A percentile compares a stretch with the other conserved stretches of the same genome.
Evolutionary conservation across 306 rosid species (phyloP).

Genomic region (Medicago lupulina): DNA sequence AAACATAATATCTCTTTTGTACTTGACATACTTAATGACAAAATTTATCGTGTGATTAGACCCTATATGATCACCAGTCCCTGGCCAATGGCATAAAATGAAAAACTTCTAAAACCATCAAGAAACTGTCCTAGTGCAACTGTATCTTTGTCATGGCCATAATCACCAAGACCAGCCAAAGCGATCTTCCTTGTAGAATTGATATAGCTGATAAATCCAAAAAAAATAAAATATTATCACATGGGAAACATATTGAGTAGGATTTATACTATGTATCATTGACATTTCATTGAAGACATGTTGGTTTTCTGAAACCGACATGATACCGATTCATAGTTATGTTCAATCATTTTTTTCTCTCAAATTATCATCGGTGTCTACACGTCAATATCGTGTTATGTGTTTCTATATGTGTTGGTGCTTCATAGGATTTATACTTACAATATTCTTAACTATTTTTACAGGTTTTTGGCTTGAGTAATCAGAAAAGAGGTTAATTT

Average conservation of each 20-base stretch:
- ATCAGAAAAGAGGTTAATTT: neutral
- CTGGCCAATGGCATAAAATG: conserved; percentile 31
- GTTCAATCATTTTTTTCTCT: neutral
- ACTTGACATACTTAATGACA: conserved; percentile 1
- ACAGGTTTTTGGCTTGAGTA: neutral
- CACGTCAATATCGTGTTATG: neutral
- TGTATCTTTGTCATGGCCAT: conserved; percentile 41
- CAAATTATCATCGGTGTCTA: neutral
- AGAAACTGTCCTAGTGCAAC: conserved; percentile 34
- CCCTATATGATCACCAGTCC: conserved; percentile 7
- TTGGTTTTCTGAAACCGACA: neutral
- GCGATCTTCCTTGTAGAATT: conserved; percentile 42
- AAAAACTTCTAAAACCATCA: conserved; percentile 24
- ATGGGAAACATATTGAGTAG: neutral
- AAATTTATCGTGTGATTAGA: conserved; percentile 6
- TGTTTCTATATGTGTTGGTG: neutral
- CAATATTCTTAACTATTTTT: no score
- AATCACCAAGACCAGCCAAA: conserved; percentile 46
- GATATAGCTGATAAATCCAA: conserved; percentile 53
- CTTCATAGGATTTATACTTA: neutral
- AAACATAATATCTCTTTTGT: neutral
- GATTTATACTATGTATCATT: neutral
- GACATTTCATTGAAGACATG: neutral
- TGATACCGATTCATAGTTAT: neutral
- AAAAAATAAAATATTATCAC: neutral